Percentiles rank a stretch among this genome's conserved stretches.
Conservation (phyloP, 2,329 filamentous ascomycete species). For the Ophiostoma ips region DNA sequence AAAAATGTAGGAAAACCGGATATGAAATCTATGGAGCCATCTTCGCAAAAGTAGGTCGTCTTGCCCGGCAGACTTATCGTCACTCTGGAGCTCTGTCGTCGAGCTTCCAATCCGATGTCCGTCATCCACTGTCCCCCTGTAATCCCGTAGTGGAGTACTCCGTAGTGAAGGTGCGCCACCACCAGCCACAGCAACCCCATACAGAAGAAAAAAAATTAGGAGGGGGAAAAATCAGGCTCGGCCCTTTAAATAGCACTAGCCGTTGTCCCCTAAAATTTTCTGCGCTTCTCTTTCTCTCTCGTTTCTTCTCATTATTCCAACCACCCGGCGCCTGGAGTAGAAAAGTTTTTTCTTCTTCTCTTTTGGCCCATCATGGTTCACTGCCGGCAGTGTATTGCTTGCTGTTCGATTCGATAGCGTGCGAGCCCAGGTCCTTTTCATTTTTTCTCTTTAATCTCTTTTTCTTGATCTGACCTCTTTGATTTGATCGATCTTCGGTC, state of each 20-base stretch:
- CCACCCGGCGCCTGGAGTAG: neutral
- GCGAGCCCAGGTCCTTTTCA: neutral
- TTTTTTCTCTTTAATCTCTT: neutral
- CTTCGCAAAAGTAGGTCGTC: too few species aligned
- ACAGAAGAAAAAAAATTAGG: neutral
- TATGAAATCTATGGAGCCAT: too few species aligned
- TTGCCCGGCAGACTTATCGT: too few species aligned
- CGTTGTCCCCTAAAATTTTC: conserved; percentile 1
- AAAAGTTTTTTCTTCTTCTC: neutral
- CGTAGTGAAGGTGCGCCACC: too few species aligned
- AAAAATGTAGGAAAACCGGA: too few species aligned
- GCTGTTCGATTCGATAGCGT: conserved; percentile 10
- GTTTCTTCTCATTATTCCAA: neutral
- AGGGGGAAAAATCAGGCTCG: neutral
- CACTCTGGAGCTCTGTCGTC: too few species aligned
- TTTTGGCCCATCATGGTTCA: conserved; percentile 11
- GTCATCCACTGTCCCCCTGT: too few species aligned
- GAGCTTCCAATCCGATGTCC: too few species aligned
- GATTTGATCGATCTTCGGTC: conserved; percentile 1
- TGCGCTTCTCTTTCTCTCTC: neutral
- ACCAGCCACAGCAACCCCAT: neutral
- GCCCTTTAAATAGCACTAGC: neutral
- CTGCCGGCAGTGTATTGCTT: conserved; percentile 1
- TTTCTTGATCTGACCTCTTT: neutral
- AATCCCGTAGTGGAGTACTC: too few species aligned